Evolutionary conservation across 2,329 filamentous ascomycete genomes (phyloP).

Genomic region (Nemania serpens): DNA sequence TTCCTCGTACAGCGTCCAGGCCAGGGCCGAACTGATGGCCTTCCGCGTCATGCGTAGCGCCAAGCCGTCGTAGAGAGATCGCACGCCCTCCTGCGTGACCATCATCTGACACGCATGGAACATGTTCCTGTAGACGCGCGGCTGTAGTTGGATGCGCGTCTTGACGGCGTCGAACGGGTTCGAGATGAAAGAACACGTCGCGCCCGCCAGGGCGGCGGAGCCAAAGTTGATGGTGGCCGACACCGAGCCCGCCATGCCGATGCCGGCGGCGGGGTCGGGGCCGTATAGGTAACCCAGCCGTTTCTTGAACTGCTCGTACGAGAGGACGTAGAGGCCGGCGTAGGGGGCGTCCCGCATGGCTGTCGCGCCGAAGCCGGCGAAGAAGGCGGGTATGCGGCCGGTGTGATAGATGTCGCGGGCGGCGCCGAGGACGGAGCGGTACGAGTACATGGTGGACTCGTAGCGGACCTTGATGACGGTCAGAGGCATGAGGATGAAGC

Average conservation of each 20-base stretch:
- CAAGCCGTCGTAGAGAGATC: constrained; percentile 83
- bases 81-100: constrained; percentile 78
- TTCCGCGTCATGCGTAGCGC: constrained; percentile 88
- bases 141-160: constrained; percentile 90
- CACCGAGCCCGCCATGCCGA: constrained; percentile 45
- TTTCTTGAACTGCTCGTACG: constrained; percentile 85
- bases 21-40: constrained; percentile 89
- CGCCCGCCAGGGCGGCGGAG: constrained; percentile 80
- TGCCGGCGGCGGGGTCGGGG: constrained; percentile 10
- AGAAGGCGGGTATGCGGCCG: constrained; percentile 83
- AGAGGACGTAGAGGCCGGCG: constrained; percentile 89
- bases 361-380: constrained; percentile 91
- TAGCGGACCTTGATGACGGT: constrained; percentile 97
- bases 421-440: constrained; percentile 75
- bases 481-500: constrained; percentile 91
- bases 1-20: constrained; percentile 97
- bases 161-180: constrained; percentile 98
- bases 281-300: constrained; percentile 52
- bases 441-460: constrained; percentile 84
- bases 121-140: constrained; percentile 81
- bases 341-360: constrained; percentile 95
- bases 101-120: constrained; percentile 76
- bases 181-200: constrained; percentile 82
- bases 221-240: constrained; percentile 80
- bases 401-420: constrained; percentile 72